Evolutionary conservation across 345 rosid species (phyloP), one percentile per base, ranked within the genome.

Genomic region (Raphanus sativus): DNA sequence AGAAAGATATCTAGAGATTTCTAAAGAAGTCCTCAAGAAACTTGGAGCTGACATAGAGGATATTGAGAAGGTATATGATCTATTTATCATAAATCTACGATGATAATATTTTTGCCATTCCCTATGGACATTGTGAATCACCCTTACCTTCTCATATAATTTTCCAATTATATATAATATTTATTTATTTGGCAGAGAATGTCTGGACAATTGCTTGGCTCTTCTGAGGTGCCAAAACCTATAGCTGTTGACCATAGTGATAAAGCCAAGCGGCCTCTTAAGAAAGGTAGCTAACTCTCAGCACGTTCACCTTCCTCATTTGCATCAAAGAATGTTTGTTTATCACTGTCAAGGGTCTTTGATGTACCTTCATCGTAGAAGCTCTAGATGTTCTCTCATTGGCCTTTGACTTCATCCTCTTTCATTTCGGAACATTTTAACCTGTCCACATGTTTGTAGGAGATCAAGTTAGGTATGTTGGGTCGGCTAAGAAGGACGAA

Each of bases 21-120:
- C 96, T 74, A 94, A 85, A 77, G 91, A 87, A 74, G 96, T 96
- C 62, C 81, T 93, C 54, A 89, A 82, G 87, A 96, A 93, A 83
- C 92, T 93, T 73, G 81, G 86, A 74, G 90, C 97, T 2, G 85
- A 81, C 80, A 84, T 91, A 34, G 92, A 91, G 77, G 96, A 91
- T 11, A 88, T 96, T 59, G 94, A 85, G 78, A 87, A 88, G 93
- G 99, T 95, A 81, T 73, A 81, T 73, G 38, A 40, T 82, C 68
- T 67, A 50, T 32, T 28, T 70, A 40, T 76, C 50, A 50, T 66
- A 4, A 30, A 65, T 45, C 21, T 59, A 34, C 26, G 61, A 36
- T 64, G 34, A 28, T 29, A 17, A 21, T 10, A 15, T 2, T 52
- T 62, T 77, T 55, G 7, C 28, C 68, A 34, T 54, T 70, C 24